Evolutionary conservation across 768 basidiomycete genomes (phyloP).

Genomic region (Saitozyma sp.): DNA sequence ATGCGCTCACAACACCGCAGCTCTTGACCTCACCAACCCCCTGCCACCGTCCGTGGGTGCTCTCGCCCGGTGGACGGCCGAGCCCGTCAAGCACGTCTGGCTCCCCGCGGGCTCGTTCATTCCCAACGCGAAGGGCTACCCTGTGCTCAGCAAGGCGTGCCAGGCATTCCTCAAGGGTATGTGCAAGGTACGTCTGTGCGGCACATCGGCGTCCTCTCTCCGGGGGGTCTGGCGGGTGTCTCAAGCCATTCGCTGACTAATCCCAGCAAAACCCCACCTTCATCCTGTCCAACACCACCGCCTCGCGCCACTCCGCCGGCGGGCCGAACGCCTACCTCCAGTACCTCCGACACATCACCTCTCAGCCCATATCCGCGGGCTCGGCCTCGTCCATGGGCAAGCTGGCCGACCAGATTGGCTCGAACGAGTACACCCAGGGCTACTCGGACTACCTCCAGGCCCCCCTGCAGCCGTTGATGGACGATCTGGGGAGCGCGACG

Average conservation of each 20-base stretch:
- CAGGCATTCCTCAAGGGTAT: conserved; percentile 87
- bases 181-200: conserved; percentile 38
- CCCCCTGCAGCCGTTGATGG: conserved; percentile 95
- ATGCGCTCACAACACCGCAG: conserved; percentile 69
- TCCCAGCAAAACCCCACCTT: conserved; percentile 78
- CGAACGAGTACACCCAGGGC: conserved; percentile 12
- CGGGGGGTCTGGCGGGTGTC: neutral
- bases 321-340: conserved; percentile 86
- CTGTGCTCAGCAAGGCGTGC: conserved; percentile 88
- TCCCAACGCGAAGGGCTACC: conserved; percentile 93
- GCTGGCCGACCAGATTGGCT: conserved; percentile 7
- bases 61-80: conserved; percentile 85
- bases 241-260: neutral
- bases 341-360: conserved; percentile 59
- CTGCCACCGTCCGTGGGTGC: conserved; percentile 75
- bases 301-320: conserved; percentile 70
- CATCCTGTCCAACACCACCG: conserved; percentile 70
- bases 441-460: conserved; percentile 96
- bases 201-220: too few species aligned
- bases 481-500: conserved; percentile 89
- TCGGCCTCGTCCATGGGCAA: conserved; percentile 9
- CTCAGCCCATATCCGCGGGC: conserved; percentile 18
- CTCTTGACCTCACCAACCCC: conserved; percentile 86
- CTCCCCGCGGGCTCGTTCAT: conserved; percentile 89
- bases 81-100: conserved; percentile 84